These are phyloP conservation scores for Podosphaera leucotricha DNA, from an alignment of 2,329 filamentous ascomycete genomes.

Conservation along the genomic window DNA sequence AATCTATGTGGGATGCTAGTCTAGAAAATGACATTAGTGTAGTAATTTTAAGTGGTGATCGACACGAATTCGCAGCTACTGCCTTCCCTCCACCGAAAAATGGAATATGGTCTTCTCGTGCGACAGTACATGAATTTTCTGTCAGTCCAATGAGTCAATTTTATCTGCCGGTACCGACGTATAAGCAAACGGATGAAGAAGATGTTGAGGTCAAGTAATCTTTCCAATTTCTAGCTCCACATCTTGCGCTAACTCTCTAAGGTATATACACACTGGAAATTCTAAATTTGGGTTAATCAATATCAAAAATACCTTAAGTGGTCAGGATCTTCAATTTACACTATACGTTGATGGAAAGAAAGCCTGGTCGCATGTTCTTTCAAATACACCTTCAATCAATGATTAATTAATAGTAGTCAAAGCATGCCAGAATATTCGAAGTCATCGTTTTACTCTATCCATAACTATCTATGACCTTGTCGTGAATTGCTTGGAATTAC, in stretches of 20 bases:
- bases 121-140: constrained; percentile 71
- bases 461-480: too few species aligned
- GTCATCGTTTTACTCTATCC: too few species aligned
- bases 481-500: too few species aligned
- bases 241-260: constrained; percentile 16
- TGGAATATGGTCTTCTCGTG: constrained; percentile 36
- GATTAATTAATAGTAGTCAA: too few species aligned
- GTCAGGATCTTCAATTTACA: constrained; percentile 55
- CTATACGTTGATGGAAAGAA: constrained; percentile 65
- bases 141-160: constrained; percentile 86
- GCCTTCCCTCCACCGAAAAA: constrained; percentile 40
- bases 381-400: constrained; percentile 22
- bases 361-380: constrained; percentile 41
- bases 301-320: constrained; percentile 42
- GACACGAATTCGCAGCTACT: constrained; percentile 93
- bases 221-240: neutral
- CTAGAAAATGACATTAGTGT: constrained; percentile 47
- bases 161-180: constrained; percentile 65
- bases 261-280: constrained; percentile 62
- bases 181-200: constrained; percentile 55
- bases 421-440: too few species aligned
- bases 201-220: constrained; percentile 66
- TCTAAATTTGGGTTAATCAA: constrained; percentile 73
- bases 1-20: constrained; percentile 83
- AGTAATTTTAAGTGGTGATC: constrained; percentile 66